Evolutionary conservation across 2,329 filamentous ascomycete species (phyloP).

Genomic region (Pseudogymnoascus sp.): DNA sequence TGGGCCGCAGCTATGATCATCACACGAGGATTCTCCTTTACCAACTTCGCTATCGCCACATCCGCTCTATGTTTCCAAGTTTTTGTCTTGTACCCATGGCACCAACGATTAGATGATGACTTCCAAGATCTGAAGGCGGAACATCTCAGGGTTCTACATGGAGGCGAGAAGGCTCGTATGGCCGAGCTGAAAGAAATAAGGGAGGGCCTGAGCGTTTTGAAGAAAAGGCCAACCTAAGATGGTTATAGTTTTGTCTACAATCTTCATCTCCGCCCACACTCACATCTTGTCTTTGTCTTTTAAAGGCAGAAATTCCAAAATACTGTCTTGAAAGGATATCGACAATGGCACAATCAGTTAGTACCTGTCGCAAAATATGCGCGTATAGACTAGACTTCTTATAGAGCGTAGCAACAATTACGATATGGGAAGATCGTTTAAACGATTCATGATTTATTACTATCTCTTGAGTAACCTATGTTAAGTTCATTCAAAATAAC

Average conservation of each 20-base stretch:
- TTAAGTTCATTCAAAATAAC: neutral
- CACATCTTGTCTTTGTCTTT: neutral
- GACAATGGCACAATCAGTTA: neutral
- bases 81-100: conserved; percentile 52
- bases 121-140: conserved; percentile 44
- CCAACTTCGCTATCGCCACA: conserved; percentile 47
- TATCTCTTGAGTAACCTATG: neutral
- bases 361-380: neutral
- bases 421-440: neutral
- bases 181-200: conserved; percentile 17
- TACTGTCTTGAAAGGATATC: neutral
- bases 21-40: conserved; percentile 45
- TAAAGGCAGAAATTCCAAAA: neutral
- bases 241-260: neutral
- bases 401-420: neutral
- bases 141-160: conserved; percentile 34
- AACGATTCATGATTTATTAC: neutral
- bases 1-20: conserved; percentile 34
- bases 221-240: neutral
- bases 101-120: conserved; percentile 44
- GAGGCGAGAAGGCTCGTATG: conserved; percentile 19
- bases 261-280: neutral
- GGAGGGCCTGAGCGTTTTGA: conserved; percentile 12
- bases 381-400: neutral
- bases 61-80: conserved; percentile 49